These are phyloP conservation scores for Boeremia exigua DNA, from an alignment of 2,329 filamentous ascomycete genomes.

Conservation along the genomic window DNA sequence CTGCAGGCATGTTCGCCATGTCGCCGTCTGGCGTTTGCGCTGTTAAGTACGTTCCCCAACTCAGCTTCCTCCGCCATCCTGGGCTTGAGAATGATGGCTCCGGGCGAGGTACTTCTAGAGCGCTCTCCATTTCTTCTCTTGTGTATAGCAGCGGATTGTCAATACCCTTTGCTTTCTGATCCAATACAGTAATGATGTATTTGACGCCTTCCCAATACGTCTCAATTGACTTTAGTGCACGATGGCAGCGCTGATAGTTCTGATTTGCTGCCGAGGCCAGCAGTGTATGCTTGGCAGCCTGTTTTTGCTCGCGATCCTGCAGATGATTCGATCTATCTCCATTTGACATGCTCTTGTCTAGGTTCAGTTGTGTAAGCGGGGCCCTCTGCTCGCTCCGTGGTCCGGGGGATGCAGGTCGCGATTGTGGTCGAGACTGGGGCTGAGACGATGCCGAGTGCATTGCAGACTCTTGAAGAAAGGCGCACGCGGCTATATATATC, in stretches of 20 bases:
- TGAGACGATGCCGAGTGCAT: conserved; percentile 70
- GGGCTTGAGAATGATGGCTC: conserved; percentile 59
- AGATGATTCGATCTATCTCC: conserved; percentile 19
- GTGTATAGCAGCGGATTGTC: conserved; percentile 74
- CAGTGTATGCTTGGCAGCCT: conserved; percentile 71
- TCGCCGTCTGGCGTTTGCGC: conserved; percentile 40
- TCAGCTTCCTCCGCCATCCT: conserved; percentile 57
- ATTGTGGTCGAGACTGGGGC: conserved; percentile 64
- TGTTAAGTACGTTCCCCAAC: conserved; percentile 52
- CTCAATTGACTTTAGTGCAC: conserved; percentile 80
- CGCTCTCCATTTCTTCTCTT: conserved; percentile 78
- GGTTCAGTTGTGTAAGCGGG: conserved; percentile 1
- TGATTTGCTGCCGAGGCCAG: conserved; percentile 82
- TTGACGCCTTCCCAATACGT: conserved; percentile 85
- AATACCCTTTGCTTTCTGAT: conserved; percentile 87
- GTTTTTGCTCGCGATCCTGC: conserved; percentile 47
- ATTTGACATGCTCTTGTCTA: conserved; percentile 15
- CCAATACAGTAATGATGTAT: conserved; percentile 84
- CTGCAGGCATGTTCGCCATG: conserved; percentile 39
- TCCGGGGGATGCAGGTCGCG: conserved; percentile 9
- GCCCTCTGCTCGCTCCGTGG: conserved; percentile 5
- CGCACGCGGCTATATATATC: conserved; percentile 89
- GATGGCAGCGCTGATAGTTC: conserved; percentile 87
- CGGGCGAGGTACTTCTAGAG: conserved; percentile 60
- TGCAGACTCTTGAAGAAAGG: conserved; percentile 83